phyloP scores from a whole-genome alignment of 441 rosid genomes.

The Bocquillonia castaneifolia region DNA sequence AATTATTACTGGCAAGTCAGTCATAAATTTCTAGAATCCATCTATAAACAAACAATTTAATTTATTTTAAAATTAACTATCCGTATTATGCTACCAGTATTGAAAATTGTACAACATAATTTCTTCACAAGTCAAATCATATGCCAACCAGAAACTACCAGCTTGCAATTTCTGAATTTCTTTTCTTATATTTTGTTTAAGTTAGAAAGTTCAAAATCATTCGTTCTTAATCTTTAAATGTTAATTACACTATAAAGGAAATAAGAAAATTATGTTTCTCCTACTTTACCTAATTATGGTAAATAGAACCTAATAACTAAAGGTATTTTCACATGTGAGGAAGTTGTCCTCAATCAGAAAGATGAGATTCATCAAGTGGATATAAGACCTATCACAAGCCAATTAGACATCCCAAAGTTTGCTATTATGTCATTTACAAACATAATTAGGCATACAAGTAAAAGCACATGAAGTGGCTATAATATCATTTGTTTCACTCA shows the following conservation, averaged over 20 bases:
- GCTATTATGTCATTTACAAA: not conserved
- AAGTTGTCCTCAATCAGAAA: not conserved
- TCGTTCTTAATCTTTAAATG: not conserved
- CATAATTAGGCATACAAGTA: not conserved
- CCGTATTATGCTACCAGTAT: not conserved
- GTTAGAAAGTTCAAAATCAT: not conserved
- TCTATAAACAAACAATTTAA: not conserved
- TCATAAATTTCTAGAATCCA: not conserved
- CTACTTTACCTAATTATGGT: not conserved
- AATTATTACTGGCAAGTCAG: not conserved
- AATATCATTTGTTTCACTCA: not conserved
- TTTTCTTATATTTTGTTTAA: not conserved
- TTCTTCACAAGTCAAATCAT: conserved; percentile 8
- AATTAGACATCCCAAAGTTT: not conserved
- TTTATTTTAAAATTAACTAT: no score
- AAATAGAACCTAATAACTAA: not conserved
- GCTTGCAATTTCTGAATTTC: not conserved
- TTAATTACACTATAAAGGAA: not conserved
- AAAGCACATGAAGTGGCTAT: not conserved
- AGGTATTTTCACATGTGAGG: not conserved
- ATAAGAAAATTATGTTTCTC: not conserved
- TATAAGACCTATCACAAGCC: no score
- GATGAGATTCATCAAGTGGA: not conserved
- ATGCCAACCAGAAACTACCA: not conserved
- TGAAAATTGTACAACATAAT: not conserved